These are phyloP conservation scores for Tetraselmis striata DNA, from an alignment of 139 green algal genomes.

Conservation along the genomic window DNA sequence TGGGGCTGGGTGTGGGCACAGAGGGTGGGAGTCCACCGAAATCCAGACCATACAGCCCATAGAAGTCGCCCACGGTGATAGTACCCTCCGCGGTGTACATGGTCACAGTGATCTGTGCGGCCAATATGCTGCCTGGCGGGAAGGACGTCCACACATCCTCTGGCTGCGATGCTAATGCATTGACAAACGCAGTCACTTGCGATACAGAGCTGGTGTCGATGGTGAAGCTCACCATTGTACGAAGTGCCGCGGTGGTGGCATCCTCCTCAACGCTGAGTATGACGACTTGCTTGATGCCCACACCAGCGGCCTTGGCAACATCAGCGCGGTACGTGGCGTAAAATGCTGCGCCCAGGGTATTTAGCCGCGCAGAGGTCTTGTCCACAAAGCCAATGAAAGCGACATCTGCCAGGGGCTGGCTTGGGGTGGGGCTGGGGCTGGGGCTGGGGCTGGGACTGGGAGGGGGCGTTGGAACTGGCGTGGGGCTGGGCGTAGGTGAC, in stretches of 20 bases:
- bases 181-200: neutral
- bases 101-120: neutral
- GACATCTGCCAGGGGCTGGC: neutral
- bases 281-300: neutral
- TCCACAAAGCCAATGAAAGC: neutral
- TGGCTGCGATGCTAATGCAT: neutral
- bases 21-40: neutral
- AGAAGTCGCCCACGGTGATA: neutral
- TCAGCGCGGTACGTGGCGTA: neutral
- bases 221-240: neutral
- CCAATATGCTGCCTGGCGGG: neutral
- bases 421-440: neutral
- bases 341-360: neutral
- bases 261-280: neutral
- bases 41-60: neutral
- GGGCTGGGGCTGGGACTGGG: neutral
- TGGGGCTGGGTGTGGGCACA: neutral
- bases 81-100: neutral
- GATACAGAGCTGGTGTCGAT: neutral
- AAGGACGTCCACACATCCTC: neutral
- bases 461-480: neutral
- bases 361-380: neutral
- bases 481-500: neutral
- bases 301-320: neutral
- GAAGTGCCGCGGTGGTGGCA: neutral